A percentile compares a stretch with the other conserved stretches of the same genome.
Conservation (phyloP, 2,329 filamentous ascomycete species). For the Aspergillus floridensis region DNA sequence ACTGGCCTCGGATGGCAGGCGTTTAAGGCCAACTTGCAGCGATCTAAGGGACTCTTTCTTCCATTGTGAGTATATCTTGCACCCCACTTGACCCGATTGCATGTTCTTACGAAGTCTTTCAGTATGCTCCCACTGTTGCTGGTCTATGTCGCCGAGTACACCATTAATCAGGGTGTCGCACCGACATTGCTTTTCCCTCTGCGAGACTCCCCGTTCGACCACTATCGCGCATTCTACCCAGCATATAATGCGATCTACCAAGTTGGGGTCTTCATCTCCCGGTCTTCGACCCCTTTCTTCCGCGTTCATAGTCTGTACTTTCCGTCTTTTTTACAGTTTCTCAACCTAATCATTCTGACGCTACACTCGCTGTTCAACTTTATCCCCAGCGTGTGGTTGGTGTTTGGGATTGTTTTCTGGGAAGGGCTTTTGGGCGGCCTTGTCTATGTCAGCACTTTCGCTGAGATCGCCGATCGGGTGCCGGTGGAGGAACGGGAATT, state of each 20-base stretch:
- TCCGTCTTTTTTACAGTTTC: slow-evolving; percentile 76
- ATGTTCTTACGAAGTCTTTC: slow-evolving; percentile 14
- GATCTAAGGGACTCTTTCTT: slow-evolving; percentile 68
- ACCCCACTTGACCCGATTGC: neutral
- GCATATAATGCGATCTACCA: slow-evolving; percentile 95
- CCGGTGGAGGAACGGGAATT: slow-evolving; percentile 80
- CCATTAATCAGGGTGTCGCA: slow-evolving; percentile 91
- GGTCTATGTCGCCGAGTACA: slow-evolving; percentile 95
- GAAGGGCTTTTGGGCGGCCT: slow-evolving; percentile 86
- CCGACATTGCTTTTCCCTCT: slow-evolving; percentile 88
- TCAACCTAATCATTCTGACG: slow-evolving; percentile 71
- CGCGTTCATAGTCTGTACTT: slow-evolving; percentile 78
- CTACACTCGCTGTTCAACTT: slow-evolving; percentile 77
- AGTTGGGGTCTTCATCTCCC: slow-evolving; percentile 88
- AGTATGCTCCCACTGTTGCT: slow-evolving; percentile 86
- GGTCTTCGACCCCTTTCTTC: slow-evolving; percentile 84
- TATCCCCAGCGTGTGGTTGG: slow-evolving; percentile 79
- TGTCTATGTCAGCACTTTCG: slow-evolving; percentile 95
- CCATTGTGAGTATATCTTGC: slow-evolving; percentile 53
- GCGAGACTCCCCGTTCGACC: slow-evolving; percentile 68
- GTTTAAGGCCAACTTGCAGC: slow-evolving; percentile 57
- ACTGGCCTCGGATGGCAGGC: slow-evolving; percentile 30
- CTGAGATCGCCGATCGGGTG: slow-evolving; percentile 84
- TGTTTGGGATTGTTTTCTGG: slow-evolving; percentile 87
- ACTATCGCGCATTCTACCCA: slow-evolving; percentile 87